phyloP scores from a whole-genome alignment of 2,329 filamentous ascomycete genomes.

The Sclerotinia minor region DNA sequence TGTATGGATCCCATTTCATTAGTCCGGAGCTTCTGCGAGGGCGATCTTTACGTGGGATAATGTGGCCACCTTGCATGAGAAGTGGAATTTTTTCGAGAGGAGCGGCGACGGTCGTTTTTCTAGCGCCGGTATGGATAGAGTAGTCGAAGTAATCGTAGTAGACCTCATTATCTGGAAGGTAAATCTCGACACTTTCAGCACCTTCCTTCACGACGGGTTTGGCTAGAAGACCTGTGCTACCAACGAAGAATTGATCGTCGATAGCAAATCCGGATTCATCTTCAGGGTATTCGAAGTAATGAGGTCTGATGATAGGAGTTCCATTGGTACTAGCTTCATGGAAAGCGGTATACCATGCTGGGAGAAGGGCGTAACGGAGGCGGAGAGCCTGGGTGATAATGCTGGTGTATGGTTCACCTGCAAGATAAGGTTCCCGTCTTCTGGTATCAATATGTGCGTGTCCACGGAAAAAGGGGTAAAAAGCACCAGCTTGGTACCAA shows the following conservation, averaged over 20 bases:
- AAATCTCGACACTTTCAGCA: slow-evolving; percentile 71
- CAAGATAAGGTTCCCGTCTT: slow-evolving; percentile 87
- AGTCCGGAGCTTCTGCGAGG: slow-evolving; percentile 81
- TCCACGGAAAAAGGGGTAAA: slow-evolving; percentile 97
- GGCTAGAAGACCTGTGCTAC: slow-evolving; percentile 82
- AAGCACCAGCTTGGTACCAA: slow-evolving; percentile 96
- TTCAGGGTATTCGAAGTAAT: slow-evolving; percentile 87
- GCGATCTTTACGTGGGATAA: slow-evolving; percentile 85
- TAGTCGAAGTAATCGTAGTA: slow-evolving; percentile 98
- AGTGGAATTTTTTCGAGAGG: slow-evolving; percentile 85
- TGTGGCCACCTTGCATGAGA: slow-evolving; percentile 89
- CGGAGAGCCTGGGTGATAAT: slow-evolving; percentile 88
- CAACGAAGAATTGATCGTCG: slow-evolving; percentile 92
- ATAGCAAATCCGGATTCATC: slow-evolving; percentile 86
- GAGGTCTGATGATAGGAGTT: slow-evolving; percentile 83
- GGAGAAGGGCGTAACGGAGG: slow-evolving; percentile 84
- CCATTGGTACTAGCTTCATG: slow-evolving; percentile 81
- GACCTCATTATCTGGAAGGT: slow-evolving; percentile 82
- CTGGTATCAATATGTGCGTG: slow-evolving; percentile 97
- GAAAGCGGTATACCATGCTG: slow-evolving; percentile 96
- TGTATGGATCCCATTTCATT: slow-evolving; percentile 96
- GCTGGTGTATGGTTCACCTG: slow-evolving; percentile 77
- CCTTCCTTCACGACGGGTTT: slow-evolving; percentile 86
- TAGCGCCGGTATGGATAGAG: slow-evolving; percentile 67
- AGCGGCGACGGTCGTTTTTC: slow-evolving; percentile 68